phyloP scores from a whole-genome alignment of 768 basidiomycete genomes.

The Macrocybe gigantea region DNA sequence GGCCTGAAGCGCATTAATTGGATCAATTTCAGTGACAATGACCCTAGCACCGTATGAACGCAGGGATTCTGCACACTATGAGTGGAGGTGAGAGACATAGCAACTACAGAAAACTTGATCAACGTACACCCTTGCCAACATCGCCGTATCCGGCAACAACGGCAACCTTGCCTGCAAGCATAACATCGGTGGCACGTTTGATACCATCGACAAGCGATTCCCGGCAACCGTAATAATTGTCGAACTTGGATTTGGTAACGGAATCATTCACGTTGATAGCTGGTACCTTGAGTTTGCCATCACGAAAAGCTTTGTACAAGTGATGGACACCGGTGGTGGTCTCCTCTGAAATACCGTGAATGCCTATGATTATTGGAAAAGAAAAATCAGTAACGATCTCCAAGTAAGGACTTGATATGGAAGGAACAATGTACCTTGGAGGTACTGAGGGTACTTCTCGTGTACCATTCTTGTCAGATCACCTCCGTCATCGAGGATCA shows the following conservation, averaged over 20 bases:
- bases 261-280: conserved; percentile 99
- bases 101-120: background rate
- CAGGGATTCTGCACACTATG: conserved; percentile 95
- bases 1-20: conserved; percentile 99
- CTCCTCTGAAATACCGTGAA: conserved; percentile 96
- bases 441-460: conserved; percentile 91
- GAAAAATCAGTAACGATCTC: background rate
- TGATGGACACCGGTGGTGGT: conserved; percentile 99
- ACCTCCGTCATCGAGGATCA: conserved; percentile 99
- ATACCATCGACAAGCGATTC: conserved; percentile 99
- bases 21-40: conserved; percentile 96
- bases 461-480: conserved; percentile 94
- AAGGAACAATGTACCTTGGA: conserved; percentile 45
- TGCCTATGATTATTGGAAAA: conserved; percentile 38
- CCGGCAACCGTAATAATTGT: conserved; percentile 98
- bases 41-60: conserved; percentile 97
- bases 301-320: conserved; percentile 96
- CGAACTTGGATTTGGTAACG: conserved; percentile 99
- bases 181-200: conserved; percentile 99
- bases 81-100: background rate
- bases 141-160: conserved; percentile 99
- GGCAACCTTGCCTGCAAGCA: conserved; percentile 99
- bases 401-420: conserved; percentile 6
- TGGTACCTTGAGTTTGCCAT: conserved; percentile 92
- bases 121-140: conserved; percentile 95